Base-by-base conservation (phyloP, 2,329 filamentous ascomycete genomes). In the Ascochyta rabiei region DNA sequence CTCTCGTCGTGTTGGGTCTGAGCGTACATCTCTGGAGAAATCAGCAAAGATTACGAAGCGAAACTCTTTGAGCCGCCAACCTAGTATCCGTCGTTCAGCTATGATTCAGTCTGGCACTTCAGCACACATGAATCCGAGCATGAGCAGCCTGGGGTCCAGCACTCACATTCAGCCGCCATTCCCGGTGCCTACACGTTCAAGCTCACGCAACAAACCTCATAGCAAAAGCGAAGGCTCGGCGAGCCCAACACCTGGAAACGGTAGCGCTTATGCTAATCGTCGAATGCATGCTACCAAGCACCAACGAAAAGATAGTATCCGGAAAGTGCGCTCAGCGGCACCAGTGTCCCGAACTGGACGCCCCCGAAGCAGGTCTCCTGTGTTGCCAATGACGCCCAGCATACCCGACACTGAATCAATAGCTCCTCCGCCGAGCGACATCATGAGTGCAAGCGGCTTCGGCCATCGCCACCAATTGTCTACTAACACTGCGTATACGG, bases 171-270 rank as follows among this genome's bases (percentile, higher is more conserved):
- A 76, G 47, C 93, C 95, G 24, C 95, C 95, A 0, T 97, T 96
- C 79, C 93, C 95, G 0, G 96, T 99, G 6, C 95, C 95, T 0
- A 88, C 88, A 3, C 83, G 95, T 52, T 90, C 91, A 26, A 98
- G 93, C 75, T 99, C 93, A 6, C 86, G 92, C 56, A 87, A 89
- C 66, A 83, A 88, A 19, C 84, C 86, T 0, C 76, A 86, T 56
- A 88, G 84, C 62, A 79, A 83, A 45, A 92, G 89, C 70, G 91
- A 96, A 59, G 89, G 89, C 3, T 87, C 86, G 35, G 84, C 86
- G 59, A 96, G 91, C 70, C 92, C 92, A 1, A 91, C 88, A 1
- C 81, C 82, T 18, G 82, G 85, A 28, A 66, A 81, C 75, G 68
- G 65, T 49, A 68, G 67, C 38, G 53, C 61, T 21, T 60, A 74